Conservation (phyloP, 2,329 filamentous ascomycete genomes). For the Talaromyces amestolkiae region DNA sequence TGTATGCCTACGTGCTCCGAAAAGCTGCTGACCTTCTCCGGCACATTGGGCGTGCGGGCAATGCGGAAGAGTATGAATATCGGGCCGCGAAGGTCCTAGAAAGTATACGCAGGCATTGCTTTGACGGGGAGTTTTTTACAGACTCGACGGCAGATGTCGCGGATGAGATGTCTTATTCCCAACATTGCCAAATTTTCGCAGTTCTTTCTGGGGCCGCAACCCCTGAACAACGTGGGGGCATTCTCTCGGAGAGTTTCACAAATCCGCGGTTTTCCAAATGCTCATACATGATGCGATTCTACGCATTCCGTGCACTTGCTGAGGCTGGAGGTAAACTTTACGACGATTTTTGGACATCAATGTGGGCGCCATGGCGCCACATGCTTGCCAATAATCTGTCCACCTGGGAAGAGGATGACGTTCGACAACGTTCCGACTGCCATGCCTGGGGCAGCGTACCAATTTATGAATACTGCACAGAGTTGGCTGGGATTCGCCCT, state of each 20-base stretch:
- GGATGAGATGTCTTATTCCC: background rate
- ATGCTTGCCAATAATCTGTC: slow-evolving; percentile 31
- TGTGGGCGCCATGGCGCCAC: background rate
- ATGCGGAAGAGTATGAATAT: background rate
- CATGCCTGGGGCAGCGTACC: slow-evolving; percentile 47
- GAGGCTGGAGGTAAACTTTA: background rate
- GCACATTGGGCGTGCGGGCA: background rate
- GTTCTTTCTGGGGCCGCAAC: background rate
- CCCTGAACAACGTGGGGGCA: background rate
- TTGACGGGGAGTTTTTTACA: background rate
- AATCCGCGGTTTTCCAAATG: background rate
- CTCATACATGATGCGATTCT: background rate
- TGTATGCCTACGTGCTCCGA: background rate
- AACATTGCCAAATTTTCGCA: background rate
- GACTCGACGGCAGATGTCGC: background rate
- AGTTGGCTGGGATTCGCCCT: slow-evolving; percentile 25
- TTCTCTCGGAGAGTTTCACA: background rate
- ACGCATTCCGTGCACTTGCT: background rate
- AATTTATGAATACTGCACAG: slow-evolving; percentile 43
- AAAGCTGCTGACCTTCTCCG: background rate
- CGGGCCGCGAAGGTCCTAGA: too few species aligned
- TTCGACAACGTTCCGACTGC: slow-evolving; percentile 45
- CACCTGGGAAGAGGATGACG: slow-evolving; percentile 46
- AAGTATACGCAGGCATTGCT: background rate
- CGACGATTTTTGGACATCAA: background rate